Percentiles rank a stretch among this genome's conserved stretches.
phyloP scores from a whole-genome alignment of 2,329 filamentous ascomycete species.

The Magnaporthales sp. region DNA sequence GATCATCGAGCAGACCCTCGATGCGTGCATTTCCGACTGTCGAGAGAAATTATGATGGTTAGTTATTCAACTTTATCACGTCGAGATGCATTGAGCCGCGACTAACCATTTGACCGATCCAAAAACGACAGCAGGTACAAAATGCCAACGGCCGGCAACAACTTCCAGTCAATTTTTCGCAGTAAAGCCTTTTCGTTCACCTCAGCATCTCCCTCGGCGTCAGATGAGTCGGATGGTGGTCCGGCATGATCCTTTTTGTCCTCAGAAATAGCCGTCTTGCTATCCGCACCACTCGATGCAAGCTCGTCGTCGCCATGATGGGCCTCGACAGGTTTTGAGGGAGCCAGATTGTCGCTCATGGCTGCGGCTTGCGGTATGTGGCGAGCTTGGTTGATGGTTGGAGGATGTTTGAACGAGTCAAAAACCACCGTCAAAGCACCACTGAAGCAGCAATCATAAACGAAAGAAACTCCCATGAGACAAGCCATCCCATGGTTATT shows the following conservation, averaged over 20 bases:
- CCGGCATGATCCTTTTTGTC: not conserved
- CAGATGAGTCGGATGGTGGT: not conserved
- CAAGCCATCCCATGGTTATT: not conserved
- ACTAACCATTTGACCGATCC: constrained; percentile 46
- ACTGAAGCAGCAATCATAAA: not conserved
- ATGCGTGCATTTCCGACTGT: constrained; percentile 50
- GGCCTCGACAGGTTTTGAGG: not conserved
- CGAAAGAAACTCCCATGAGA: not conserved
- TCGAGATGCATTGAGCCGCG: constrained; percentile 18
- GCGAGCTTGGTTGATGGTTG: not conserved
- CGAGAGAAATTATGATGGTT: not conserved
- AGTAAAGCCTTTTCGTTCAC: constrained; percentile 50
- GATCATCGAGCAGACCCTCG: constrained; percentile 42
- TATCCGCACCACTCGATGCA: not conserved
- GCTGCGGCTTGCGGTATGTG: not conserved
- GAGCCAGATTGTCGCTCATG: not conserved
- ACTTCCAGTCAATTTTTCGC: constrained; percentile 42
- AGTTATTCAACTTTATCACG: constrained; percentile 13
- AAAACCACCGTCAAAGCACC: not conserved
- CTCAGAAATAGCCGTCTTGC: not conserved
- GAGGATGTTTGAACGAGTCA: not conserved
- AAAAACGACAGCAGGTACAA: constrained; percentile 49
- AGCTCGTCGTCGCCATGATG: not conserved
- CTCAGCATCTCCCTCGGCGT: not conserved
- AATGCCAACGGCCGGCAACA: constrained; percentile 45